phyloP scores from a whole-genome alignment of 2,329 filamentous ascomycete genomes.

The Monosporascus sp. region DNA sequence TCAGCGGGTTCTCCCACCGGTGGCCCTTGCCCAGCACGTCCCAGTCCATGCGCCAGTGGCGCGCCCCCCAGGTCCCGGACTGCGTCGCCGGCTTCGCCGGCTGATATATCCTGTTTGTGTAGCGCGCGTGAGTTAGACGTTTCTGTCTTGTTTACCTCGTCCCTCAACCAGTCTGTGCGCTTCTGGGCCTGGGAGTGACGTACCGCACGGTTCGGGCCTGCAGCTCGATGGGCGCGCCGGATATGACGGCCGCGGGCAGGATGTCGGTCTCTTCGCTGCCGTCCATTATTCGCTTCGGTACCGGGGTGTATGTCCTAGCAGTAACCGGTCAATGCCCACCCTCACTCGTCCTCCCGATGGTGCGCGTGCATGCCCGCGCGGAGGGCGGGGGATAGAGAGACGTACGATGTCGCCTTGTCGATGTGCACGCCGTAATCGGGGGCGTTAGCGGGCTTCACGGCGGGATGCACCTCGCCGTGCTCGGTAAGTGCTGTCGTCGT shows the following conservation, averaged over 20 bases:
- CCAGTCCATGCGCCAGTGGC: conserved; percentile 98
- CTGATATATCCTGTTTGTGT: conserved; percentile 70
- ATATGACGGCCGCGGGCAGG: conserved; percentile 78
- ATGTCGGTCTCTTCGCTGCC: conserved; percentile 75
- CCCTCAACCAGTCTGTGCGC: not conserved
- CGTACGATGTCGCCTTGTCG: conserved; percentile 90
- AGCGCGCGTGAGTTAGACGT: not conserved
- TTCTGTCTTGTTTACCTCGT: no score
- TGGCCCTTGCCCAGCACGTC: conserved; percentile 88
- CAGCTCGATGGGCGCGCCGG: conserved; percentile 87
- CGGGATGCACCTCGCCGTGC: conserved; percentile 27
- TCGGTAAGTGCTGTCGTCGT: conserved; percentile 35
- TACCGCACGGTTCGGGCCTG: conserved; percentile 94
- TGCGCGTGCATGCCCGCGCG: not conserved
- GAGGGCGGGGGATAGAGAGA: conserved; percentile 1
- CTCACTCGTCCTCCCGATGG: not conserved
- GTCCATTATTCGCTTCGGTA: conserved; percentile 84
- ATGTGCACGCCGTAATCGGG: conserved; percentile 76
- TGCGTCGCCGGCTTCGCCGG: conserved; percentile 93
- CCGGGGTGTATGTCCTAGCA: conserved; percentile 77
- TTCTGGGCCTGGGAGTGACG: conserved; percentile 17
- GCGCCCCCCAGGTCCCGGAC: conserved; percentile 79
- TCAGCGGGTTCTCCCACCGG: conserved; percentile 96
- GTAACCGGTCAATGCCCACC: conserved; percentile 5
- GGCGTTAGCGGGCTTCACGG: conserved; percentile 51